phyloP scores from a whole-genome alignment of 352 stramenopile genomes.

The Pythium brassicae region DNA sequence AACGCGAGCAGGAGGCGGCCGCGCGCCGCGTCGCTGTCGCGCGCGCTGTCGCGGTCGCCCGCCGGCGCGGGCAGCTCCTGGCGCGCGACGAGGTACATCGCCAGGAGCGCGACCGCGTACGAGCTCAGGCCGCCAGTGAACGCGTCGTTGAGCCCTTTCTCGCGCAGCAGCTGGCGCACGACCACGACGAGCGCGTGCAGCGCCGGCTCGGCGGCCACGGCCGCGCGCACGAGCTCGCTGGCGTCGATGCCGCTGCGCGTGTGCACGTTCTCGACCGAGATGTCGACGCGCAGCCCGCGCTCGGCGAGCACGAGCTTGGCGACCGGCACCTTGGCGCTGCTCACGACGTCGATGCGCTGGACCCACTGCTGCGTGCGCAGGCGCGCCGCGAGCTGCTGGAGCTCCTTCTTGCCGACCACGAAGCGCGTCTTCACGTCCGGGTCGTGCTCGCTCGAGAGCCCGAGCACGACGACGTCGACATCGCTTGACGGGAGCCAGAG shows the following conservation, averaged over 20 bases:
- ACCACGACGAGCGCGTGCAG: slow-evolving; percentile 83
- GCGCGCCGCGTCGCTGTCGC: slow-evolving; percentile 15
- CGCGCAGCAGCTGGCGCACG: slow-evolving; percentile 82
- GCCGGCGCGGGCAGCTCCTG: too few species aligned
- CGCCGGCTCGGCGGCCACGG: slow-evolving; percentile 57
- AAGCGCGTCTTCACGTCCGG: slow-evolving; percentile 42
- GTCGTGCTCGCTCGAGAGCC: slow-evolving; percentile 35
- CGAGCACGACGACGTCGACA: slow-evolving; percentile 86
- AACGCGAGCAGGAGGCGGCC: slow-evolving; percentile 83
- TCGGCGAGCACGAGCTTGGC: slow-evolving; percentile 72
- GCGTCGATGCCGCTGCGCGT: slow-evolving; percentile 76
- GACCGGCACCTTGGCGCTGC: slow-evolving; percentile 80
- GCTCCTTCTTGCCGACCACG: slow-evolving; percentile 39
- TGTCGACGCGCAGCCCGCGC: slow-evolving; percentile 73
- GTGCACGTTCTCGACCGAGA: slow-evolving; percentile 87
- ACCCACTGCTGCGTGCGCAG: slow-evolving; percentile 68
- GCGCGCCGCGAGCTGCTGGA: slow-evolving; percentile 50
- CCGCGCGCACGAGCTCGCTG: slow-evolving; percentile 74
- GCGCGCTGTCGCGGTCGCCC: too few species aligned
- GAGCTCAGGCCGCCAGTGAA: slow-evolving; percentile 88
- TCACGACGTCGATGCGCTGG: slow-evolving; percentile 76
- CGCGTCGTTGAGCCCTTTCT: slow-evolving; percentile 87
- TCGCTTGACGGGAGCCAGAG: slow-evolving; percentile 88
- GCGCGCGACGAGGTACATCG: slow-evolving; percentile 75
- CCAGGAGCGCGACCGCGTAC: slow-evolving; percentile 84